These are phyloP conservation scores for Musa schizocarpa DNA, from an alignment of 176 grass and related monocot species.

Conservation along the genomic window DNA sequence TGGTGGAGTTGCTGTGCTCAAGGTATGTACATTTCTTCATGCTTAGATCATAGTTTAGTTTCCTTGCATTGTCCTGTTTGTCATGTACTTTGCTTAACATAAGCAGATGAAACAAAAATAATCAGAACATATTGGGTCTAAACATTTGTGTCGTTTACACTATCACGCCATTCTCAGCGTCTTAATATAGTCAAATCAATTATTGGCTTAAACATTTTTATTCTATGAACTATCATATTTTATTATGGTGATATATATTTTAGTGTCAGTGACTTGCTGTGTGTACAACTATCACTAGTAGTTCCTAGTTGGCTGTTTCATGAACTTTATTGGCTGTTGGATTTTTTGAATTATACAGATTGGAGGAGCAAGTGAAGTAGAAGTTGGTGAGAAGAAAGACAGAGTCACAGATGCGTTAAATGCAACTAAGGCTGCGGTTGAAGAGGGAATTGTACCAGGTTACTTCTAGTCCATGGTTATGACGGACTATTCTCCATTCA, in stretches of 20 bases:
- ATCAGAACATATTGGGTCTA: no score
- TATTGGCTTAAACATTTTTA: no score
- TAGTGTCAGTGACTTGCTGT: background rate
- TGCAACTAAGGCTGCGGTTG: constrained; percentile 54
- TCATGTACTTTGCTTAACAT: no score
- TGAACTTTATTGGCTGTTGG: background rate
- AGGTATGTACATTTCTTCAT: constrained; percentile 19
- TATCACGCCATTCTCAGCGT: no score
- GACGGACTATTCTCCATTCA: background rate
- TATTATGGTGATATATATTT: background rate
- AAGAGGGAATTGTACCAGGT: constrained; percentile 56
- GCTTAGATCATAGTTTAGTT: no score
- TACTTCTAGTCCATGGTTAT: background rate
- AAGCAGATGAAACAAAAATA: no score
- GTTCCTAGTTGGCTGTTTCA: background rate
- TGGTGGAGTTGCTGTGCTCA: constrained; percentile 53
- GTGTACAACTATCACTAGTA: background rate
- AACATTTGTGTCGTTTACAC: no score
- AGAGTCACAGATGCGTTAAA: constrained; percentile 51
- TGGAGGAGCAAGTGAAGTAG: constrained; percentile 45
- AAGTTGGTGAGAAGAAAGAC: constrained; percentile 53
- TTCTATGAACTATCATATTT: no score
- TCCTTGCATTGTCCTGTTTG: no score
- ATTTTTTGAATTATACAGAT: constrained; percentile 25
- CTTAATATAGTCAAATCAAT: no score